Evolutionary conservation across 148 eudicot species (phyloP), one percentile per base, ranked within the genome.

Genomic region (Cornus florida): DNA sequence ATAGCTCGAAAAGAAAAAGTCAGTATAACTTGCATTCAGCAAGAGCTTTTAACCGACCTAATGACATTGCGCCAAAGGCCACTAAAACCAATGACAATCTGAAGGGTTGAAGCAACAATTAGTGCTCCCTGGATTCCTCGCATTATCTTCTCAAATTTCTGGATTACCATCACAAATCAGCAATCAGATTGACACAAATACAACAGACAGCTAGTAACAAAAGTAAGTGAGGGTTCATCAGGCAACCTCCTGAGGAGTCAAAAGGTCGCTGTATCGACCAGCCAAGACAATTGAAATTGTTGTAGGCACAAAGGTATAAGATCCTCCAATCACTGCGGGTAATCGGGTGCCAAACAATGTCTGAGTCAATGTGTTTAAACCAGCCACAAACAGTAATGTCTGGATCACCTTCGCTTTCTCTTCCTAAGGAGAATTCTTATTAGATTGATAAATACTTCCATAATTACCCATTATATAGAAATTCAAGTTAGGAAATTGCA

Each of bases 271-370:
- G 69, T 89, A 93, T 71, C 94, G 86, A 59, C 86, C 86, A 12
- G 94, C 91, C 84, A 89, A 81, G 74, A 93, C 83, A 74, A 94
- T 90, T 0, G 97, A 92, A 64, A 92, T 76, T 35, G 97, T 92
- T 19, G 98, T 83, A 1, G 93, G 91, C 19, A 94, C 87, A 73
- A 79, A 94, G 0, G 98, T 91, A 56, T 91, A 92, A 69, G 95
- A 92, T 53, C 88, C 98, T 75, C 98, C 98, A 70, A 94, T 89
- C 1, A 92, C 89, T 70, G 97, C 97, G 14, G 98, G 97, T 76
- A 94, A 78, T 19, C 97, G 88, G 0, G 98, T 92, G 32, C 97
- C 97, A 50, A 94, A 94, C 48, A 81, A 65, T 41, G 98, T 84
- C 83, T 92, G 98, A 20, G 84, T 72, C 78, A 91, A 66, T 22